Evolutionary conservation across 148 eudicot genomes (phyloP).

Genomic region (Vaccinium myrtillus): DNA sequence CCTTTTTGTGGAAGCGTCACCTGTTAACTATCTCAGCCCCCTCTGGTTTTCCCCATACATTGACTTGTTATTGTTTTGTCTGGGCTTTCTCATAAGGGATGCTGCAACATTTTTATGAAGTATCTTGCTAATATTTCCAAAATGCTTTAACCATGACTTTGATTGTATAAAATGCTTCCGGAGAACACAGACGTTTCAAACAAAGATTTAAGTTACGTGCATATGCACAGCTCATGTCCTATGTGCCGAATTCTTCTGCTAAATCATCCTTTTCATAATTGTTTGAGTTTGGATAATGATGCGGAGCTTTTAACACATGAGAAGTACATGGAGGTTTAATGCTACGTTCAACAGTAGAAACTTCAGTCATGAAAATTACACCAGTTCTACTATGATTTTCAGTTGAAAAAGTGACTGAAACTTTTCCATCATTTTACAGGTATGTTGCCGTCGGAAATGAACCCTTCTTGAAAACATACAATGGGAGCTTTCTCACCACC

Average conservation of each 20-base stretch:
- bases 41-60: background rate
- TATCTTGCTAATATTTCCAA: background rate
- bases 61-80: no score
- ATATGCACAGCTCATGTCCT: background rate
- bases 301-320: background rate
- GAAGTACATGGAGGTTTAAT: no score
- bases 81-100: background rate
- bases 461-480: constrained; percentile 78
- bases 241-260: background rate
- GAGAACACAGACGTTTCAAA: background rate
- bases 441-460: constrained; percentile 96
- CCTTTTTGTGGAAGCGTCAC: background rate
- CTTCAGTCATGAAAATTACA: background rate
- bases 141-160: background rate
- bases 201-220: background rate
- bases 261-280: background rate
- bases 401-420: background rate
- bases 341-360: background rate
- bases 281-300: background rate
- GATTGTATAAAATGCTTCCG: background rate
- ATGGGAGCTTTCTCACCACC: constrained; percentile 69
- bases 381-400: background rate
- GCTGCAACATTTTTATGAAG: background rate
- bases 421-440: constrained; percentile 32
- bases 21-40: background rate